A percentile compares a stretch with the other conserved stretches of the same genome.
Conservation (phyloP, 1,139 yeast genomes). For the Suhomyces chickasaworum region DNA sequence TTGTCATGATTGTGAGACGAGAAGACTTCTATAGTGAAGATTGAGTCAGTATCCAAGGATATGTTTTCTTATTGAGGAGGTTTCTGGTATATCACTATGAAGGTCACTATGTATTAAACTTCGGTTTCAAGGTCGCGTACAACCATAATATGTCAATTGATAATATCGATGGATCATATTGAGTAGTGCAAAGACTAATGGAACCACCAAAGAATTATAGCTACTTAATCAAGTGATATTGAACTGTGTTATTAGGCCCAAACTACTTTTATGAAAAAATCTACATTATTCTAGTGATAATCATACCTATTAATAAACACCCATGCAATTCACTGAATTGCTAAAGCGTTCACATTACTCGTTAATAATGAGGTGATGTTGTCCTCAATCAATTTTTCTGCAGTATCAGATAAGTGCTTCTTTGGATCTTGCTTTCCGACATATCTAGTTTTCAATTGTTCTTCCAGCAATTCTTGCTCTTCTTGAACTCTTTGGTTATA, state of each 20-base stretch:
- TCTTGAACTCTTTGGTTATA: slow-evolving; percentile 91
- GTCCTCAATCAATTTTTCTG: slow-evolving; percentile 83
- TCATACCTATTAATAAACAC: neutral
- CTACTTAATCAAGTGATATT: neutral
- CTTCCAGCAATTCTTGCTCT: slow-evolving; percentile 86
- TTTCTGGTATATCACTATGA: no score
- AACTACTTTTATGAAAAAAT: neutral
- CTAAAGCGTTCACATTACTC: slow-evolving; percentile 85
- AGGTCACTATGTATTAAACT: no score
- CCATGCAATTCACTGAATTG: slow-evolving; percentile 52
- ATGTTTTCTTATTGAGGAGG: no score
- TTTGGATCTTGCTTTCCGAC: slow-evolving; percentile 99
- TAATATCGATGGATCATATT: neutral
- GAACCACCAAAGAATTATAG: neutral
- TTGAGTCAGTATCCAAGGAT: no score
- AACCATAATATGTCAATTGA: neutral
- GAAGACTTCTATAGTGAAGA: no score
- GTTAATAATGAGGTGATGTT: slow-evolving; percentile 86
- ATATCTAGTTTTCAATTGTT: slow-evolving; percentile 89
- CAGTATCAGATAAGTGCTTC: slow-evolving; percentile 91
- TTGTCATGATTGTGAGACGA: neutral
- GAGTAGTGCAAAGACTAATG: neutral
- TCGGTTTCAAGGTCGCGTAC: no score
- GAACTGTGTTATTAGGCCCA: neutral
- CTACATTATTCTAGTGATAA: neutral